Evolutionary conservation across 2,329 filamentous ascomycete species (phyloP), one percentile per base, ranked within the genome.

Genomic region (Cordyceps javanica): DNA sequence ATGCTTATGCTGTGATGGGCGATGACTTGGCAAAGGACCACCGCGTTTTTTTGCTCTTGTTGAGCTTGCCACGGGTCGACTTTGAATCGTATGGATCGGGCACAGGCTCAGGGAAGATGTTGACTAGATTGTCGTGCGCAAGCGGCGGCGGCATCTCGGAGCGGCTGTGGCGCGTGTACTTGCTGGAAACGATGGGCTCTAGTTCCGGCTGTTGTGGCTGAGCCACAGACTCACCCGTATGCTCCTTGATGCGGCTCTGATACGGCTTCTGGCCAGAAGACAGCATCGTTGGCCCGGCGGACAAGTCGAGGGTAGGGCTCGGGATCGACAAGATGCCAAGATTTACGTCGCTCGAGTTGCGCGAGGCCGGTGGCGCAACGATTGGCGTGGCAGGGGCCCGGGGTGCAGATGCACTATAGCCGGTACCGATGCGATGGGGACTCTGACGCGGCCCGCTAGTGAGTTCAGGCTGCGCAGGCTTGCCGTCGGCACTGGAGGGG

Each of bases 111-210:
- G 60, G 60, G 23, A 61, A 58, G 16, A 54, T 55, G 46, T 61
- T 60, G 36, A 57, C 58, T 16, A 60, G 28, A 14, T 34, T 53
- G 5, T 49, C 51, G 38, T 57, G 49, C 10, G 57, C 51, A 7
- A 58, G 23, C 10, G 53, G 58, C 5, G 50, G 51, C 25, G 54
- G 53, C 36, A 51, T 41, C 23, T 59, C 34, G 21, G 61, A 53
- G 48, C 55, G 57, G 41, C 57, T 45, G 28, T 50, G 45, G 11
- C 45, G 55, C 14, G 55, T 1, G 36, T 51, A 50, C 14, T 4
- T 36, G 30, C 30, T 55, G 49, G 69, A 66, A n/a, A 68, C 62
- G 50, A 72, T 70, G 8, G 64, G 64, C 49, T 69, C 67, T 16
- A 69, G 54, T 45, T 70, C 69, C 1, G 66, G 23, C 60, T 59